Percentiles rank a stretch among this genome's conserved stretches.
Conservation (phyloP, 495 filamentous ascomycete species). For the Neurospora sp. region DNA sequence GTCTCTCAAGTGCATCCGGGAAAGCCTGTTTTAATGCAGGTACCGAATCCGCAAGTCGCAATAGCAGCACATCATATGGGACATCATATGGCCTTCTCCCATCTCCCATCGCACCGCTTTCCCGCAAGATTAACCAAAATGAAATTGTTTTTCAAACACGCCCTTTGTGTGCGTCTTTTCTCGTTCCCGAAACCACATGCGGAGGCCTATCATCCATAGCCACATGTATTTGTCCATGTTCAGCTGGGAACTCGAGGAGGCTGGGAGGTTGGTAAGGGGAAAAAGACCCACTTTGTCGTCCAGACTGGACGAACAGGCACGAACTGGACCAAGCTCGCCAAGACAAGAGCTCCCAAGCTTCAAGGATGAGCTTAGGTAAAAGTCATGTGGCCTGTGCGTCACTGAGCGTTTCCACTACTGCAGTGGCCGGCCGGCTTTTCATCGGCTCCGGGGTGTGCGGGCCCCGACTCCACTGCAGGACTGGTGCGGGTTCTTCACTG, state of each 20-base stretch:
- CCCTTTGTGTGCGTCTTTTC: background rate
- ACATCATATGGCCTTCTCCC: background rate
- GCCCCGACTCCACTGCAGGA: background rate
- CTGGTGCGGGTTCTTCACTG: background rate
- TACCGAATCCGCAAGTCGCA: background rate
- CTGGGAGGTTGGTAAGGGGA: background rate
- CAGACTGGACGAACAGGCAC: background rate
- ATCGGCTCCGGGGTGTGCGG: background rate
- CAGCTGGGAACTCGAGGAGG: background rate
- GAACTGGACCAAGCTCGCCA: background rate
- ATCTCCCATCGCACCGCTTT: background rate
- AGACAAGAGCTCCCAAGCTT: background rate
- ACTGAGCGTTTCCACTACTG: background rate
- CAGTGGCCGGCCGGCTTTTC: background rate
- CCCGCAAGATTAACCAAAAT: background rate
- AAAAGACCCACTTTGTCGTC: background rate
- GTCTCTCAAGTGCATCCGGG: background rate
- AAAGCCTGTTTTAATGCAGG: background rate
- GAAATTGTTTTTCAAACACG: background rate
- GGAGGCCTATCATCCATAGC: background rate
- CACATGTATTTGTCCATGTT: background rate
- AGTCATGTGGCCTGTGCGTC: background rate
- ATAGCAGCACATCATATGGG: background rate
- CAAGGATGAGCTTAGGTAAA: background rate
- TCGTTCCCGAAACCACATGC: background rate